Evolutionary conservation across 2,329 filamentous ascomycete genomes (phyloP), one percentile per base, ranked within the genome.

Genomic region (Diaporthe citriasiana): DNA sequence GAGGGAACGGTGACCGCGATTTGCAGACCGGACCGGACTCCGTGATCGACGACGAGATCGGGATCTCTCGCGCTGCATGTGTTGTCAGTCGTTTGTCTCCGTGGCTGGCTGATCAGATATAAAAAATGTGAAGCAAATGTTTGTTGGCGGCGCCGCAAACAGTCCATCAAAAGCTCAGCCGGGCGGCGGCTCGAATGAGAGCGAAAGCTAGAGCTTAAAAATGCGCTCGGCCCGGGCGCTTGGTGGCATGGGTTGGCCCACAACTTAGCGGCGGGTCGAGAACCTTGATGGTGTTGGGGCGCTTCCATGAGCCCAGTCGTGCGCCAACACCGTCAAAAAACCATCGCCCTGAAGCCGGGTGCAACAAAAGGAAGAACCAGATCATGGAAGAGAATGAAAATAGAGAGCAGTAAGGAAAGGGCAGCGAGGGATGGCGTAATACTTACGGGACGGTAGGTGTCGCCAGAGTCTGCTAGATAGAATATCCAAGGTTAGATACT

Each of bases 11-110:
- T 83, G 82, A 86, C 92, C 94, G 81, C 93, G 92, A 81, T 93
- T 93, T 81, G 90, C 85, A 76, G 88, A 87, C 76, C 89, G 92
- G 82, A 91, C 90, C 79, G 93, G 94, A 87, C 94, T 97, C 85
- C 95, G 93, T 81, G 95, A 97, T 85, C 95, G 92, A 84, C 93
- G 92, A 82, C 93, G 92, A 81, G 93, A 94, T 83, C 93, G 92
- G 85, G 91, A 93, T 87, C 92, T 93, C 91, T 97, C 94, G 84
- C 94, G 94, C 94, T 96, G 88, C 68, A 22, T 75, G 30, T 33
- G 19, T 55, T 47, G 79, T 84, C 77, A 84, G 83, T 77, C 78
- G 77, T 57, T 59, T 78, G 73, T 73, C 59, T 33, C 60, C 72
- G 22, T 13, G 30, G 19, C 38, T 40, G 51, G 40, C 27, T 59